Evolutionary conservation across 2,329 filamentous ascomycete species (phyloP).

Genomic region (Colletotrichum somersetense): DNA sequence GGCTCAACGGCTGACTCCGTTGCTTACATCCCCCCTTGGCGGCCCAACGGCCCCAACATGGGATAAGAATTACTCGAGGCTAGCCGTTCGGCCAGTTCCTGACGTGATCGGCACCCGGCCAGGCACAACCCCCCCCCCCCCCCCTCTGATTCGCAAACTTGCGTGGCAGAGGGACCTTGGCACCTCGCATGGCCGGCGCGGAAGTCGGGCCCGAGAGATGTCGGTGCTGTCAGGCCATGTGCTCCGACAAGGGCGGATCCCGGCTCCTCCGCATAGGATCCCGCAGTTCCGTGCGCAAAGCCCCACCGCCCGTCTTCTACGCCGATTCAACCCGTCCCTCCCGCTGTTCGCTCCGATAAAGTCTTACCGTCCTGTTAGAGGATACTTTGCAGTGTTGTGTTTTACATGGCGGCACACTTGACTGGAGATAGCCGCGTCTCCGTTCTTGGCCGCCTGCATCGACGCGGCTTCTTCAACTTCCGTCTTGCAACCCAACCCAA

Average conservation of each 20-base stretch:
- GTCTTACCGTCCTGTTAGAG: background rate
- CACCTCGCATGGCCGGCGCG: constrained; percentile 24
- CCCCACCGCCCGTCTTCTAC: background rate
- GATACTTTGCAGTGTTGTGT: too few relatives aligned
- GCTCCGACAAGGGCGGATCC: constrained; percentile 15
- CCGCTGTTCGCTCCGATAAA: background rate
- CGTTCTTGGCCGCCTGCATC: background rate
- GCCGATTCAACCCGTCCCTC: constrained; percentile 11
- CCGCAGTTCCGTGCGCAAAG: background rate
- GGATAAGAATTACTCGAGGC: constrained; percentile 15
- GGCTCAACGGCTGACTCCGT: constrained; percentile 13
- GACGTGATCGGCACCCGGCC: constrained; percentile 24
- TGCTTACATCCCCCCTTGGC: background rate
- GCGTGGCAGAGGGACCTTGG: constrained; percentile 29
- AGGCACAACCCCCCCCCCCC: background rate
- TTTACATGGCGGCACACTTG: too few relatives aligned
- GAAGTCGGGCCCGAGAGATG: constrained; percentile 13
- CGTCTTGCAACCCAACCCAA: background rate
- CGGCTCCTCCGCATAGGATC: background rate
- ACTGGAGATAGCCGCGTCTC: background rate
- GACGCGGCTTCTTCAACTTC: background rate
- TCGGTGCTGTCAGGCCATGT: background rate
- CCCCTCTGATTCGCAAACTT: too few relatives aligned
- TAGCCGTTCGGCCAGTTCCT: background rate
- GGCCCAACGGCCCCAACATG: constrained; percentile 5